Evolutionary conservation across 192 early-diverging fungal genomes (phyloP), one percentile per base, ranked within the genome.

Genomic region (Physocladia obscura): DNA sequence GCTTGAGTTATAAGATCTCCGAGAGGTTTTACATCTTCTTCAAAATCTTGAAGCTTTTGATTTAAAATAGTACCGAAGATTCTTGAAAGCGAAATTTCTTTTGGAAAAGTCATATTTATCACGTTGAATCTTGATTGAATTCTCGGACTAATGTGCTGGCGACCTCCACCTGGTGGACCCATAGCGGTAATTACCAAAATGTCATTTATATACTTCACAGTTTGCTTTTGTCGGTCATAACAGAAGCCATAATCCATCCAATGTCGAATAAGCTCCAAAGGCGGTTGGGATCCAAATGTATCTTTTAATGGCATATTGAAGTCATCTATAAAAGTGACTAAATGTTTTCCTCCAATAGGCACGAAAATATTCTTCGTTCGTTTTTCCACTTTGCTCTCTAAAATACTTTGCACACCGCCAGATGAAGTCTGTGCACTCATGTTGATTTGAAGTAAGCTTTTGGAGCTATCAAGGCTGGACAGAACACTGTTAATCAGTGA

Each of bases 301-400:
- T 87, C 85, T 48, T 84, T 84, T 74, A 76, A 67, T 3, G 85
- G 85, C 85, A 87, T 87, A 68, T 87, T 87, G 62, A 87, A 74
- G 67, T 87, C 84, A 63, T 87, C 85, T 49, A 87, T 80, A 57
- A 87, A 87, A 2, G 75, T 37, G 11, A 86, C 69, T 2, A 87
- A 62, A 36, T 79, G 77, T 51, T 86, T 86, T 13, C 85, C 85
- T 19, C 80, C 82, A 21, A 79, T 77, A 19, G 85, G 82, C 6
- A 84, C 85, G 69, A 82, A 86, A n/a, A 81, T 78, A 55, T 85
- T 86, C 64, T 87, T 87, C 1, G 81, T 85, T 47, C 82, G 55
- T 56, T 87, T 87, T 56, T 87, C 85, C 19, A 86, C 69, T 44
- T 78, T 86, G 54, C 73, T 68, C 65, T 87, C 85, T n/a, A 87